These are phyloP conservation scores for Aurifilum marmelostoma DNA, from an alignment of 2,329 filamentous ascomycete genomes.

Conservation along the genomic window DNA sequence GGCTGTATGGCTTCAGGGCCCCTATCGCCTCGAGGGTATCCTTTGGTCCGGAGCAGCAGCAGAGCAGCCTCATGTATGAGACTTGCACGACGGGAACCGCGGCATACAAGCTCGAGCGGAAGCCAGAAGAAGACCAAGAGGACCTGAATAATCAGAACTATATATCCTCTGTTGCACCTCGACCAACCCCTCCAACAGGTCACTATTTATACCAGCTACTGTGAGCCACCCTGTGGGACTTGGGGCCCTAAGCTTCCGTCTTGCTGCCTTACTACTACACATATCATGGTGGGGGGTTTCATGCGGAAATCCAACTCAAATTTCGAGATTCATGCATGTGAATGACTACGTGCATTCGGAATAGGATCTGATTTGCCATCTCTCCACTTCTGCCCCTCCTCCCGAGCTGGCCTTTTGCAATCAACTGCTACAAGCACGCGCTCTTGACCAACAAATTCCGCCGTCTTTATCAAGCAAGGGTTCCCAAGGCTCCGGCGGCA, in stretches of 20 bases:
- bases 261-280: background rate
- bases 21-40: background rate
- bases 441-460: background rate
- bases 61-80: no score
- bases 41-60: background rate
- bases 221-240: background rate
- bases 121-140: background rate
- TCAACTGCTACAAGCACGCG: background rate
- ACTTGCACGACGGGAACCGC: background rate
- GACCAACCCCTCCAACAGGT: background rate
- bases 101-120: no score
- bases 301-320: background rate
- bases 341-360: background rate
- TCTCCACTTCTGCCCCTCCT: background rate
- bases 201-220: no score
- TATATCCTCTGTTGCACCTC: background rate
- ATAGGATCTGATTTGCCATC: background rate
- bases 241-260: background rate
- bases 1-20: background rate
- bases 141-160: background rate
- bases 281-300: background rate
- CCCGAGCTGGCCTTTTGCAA: background rate
- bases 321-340: constrained; percentile 1
- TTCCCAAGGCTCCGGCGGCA: constrained; percentile 1
- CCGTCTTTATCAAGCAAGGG: background rate